phyloP scores from a whole-genome alignment of 2,329 filamentous ascomycete genomes.

The Grosmannia huntii region DNA sequence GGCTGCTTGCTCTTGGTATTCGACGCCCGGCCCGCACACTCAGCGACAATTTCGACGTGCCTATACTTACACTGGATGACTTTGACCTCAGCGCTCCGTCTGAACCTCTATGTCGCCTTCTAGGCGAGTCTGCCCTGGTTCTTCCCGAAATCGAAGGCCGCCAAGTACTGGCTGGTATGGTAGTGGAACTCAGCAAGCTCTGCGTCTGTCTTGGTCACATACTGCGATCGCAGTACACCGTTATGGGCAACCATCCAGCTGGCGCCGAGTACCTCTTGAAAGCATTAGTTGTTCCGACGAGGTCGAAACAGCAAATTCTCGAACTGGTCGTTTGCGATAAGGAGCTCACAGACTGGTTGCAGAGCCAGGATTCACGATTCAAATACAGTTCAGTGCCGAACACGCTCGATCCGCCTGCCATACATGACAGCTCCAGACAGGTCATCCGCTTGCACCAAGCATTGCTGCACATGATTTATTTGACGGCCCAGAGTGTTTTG shows the following conservation, averaged over 20 bases:
- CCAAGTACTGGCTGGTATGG: conserved; percentile 28
- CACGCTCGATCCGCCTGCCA: neutral
- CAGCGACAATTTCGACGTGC: conserved; percentile 53
- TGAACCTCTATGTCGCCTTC: neutral
- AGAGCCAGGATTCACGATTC: neutral
- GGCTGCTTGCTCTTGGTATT: conserved; percentile 55
- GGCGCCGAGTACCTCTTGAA: neutral
- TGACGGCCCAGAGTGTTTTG: neutral
- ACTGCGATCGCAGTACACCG: conserved; percentile 46
- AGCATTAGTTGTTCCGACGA: neutral
- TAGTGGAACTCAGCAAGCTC: conserved; percentile 53
- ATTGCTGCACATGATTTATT: neutral
- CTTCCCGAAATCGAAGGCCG: neutral
- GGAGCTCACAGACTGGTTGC: neutral
- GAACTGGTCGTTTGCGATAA: conserved; percentile 1
- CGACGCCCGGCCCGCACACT: conserved; percentile 54
- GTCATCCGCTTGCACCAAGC: neutral
- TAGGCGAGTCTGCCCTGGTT: neutral
- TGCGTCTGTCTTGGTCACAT: conserved; percentile 54
- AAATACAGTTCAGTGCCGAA: neutral
- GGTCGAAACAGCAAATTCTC: neutral
- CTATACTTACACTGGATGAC: conserved; percentile 51
- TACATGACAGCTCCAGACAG: neutral
- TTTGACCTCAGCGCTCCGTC: conserved; percentile 26
- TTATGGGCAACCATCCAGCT: neutral